Base-by-base conservation (phyloP, 1,139 yeast species). In the Candida neerlandica region DNA sequence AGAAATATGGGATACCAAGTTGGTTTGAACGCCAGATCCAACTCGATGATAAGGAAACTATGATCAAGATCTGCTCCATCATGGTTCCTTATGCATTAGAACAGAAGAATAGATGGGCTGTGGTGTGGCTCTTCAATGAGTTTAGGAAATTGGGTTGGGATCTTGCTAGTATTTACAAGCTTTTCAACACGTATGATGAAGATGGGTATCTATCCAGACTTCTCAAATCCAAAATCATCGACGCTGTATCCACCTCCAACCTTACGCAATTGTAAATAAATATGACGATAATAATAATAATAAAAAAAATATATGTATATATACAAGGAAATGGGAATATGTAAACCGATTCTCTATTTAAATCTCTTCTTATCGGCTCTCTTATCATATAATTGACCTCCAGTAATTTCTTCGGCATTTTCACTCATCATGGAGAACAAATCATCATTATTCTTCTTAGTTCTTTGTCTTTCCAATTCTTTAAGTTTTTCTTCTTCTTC, bases 391-490 rank as follows among this genome's bases (percentile, higher is more conserved):
- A 82, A 75, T 55, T 82, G 71, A 60, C 85, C 86, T 54, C 78
- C 72, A 58, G 77, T 84, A 41, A 89, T 83, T 58, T 83, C 84
- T 54, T 76, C 71, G 55, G 81, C 86, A 59, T 82, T 78, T 52
- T 81, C 79, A 35, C 87, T 85, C 74, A 88, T 71, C 55, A 88
- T 67, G 30, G 81, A 85, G 38, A 55, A 42, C 54, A 85, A 69
- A 61, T 81, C 82, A 54, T 78, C 85, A 57, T 81, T 86, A 39
- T 61, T 62, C 15, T 61, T 58, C 43, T 56, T 54, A 2, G 55
- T 38, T 30, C 45, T 45, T 34, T 49, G 58, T 27, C 37, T 50
- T 30, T 58, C 55, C 34, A 58, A 57, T 18, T 56, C 55, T n/a
- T 54, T 53, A 2, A 45, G 32, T 5, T 56, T 50, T 29, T 58